Conservation (phyloP, 2,329 filamentous ascomycete genomes). For the Hymenoscyphus fructigenus region DNA sequence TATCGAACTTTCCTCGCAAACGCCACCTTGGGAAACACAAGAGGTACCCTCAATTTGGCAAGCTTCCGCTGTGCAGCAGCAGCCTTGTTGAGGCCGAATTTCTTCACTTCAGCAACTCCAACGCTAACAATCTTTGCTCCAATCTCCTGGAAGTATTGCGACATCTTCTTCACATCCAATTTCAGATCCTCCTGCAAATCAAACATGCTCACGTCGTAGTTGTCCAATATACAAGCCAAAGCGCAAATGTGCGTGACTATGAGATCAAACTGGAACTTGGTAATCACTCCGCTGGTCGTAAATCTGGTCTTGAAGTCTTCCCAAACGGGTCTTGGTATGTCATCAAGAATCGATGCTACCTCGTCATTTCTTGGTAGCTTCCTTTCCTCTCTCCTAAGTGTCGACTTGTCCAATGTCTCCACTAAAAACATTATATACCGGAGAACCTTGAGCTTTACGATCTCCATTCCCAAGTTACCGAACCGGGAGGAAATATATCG, state of each 20-base stretch:
- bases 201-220: conserved; percentile 69
- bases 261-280: conserved; percentile 70
- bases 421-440: conserved; percentile 60
- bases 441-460: conserved; percentile 55
- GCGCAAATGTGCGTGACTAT: conserved; percentile 72
- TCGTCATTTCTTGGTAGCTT: conserved; percentile 61
- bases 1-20: conserved; percentile 23
- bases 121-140: conserved; percentile 60
- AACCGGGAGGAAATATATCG: conserved; percentile 64
- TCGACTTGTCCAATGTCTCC: conserved; percentile 51
- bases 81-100: conserved; percentile 56
- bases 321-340: conserved; percentile 60
- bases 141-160: conserved; percentile 72
- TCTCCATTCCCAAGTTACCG: conserved; percentile 51
- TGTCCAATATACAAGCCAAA: conserved; percentile 69
- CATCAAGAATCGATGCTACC: conserved; percentile 55
- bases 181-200: conserved; percentile 70
- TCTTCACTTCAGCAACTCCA: conserved; percentile 47
- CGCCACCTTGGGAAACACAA: conserved; percentile 72
- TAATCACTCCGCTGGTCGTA: conserved; percentile 60
- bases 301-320: conserved; percentile 70
- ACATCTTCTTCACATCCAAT: conserved; percentile 69
- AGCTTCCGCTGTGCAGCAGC: conserved; percentile 60
- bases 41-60: conserved; percentile 72
- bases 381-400: conserved; percentile 45